Evolutionary conservation across 2,329 filamentous ascomycete species (phyloP).

Genomic region (Stagonosporopsis vannaccii): DNA sequence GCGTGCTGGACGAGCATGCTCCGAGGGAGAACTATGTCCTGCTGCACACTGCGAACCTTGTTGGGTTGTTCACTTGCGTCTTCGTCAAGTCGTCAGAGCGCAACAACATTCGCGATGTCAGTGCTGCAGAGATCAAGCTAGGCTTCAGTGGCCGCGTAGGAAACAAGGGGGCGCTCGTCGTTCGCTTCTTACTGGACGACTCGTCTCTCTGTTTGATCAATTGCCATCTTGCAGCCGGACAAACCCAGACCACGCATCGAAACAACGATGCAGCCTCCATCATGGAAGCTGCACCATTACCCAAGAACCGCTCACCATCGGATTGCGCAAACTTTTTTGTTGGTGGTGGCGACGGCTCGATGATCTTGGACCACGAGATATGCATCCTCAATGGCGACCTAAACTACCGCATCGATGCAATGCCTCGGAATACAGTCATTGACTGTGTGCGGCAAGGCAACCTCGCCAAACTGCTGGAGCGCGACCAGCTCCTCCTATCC

Average conservation of each 20-base stretch:
- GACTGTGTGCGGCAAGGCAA: constrained; percentile 83
- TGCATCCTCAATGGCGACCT: constrained; percentile 95
- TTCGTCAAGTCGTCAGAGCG: constrained; percentile 87
- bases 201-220: constrained; percentile 96
- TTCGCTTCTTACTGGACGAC: constrained; percentile 94
- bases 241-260: constrained; percentile 85
- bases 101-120: constrained; percentile 77
- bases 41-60: constrained; percentile 86
- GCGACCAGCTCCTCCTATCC: constrained; percentile 90
- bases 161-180: constrained; percentile 92
- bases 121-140: constrained; percentile 86
- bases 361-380: constrained; percentile 98
- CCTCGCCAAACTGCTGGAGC: constrained; percentile 83
- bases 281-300: constrained; percentile 79
- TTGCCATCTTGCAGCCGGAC: constrained; percentile 94
- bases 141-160: constrained; percentile 95
- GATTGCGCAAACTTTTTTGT: constrained; percentile 79
- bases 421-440: constrained; percentile 92
- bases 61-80: constrained; percentile 94
- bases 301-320: constrained; percentile 71
- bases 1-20: constrained; percentile 83
- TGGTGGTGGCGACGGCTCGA: constrained; percentile 90
- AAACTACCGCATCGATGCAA: constrained; percentile 98
- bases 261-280: constrained; percentile 94
- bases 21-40: constrained; percentile 81